A percentile compares a stretch with the other conserved stretches of the same genome.
Conservation (phyloP, 352 stramenopile species). For the Globisporangium heterothallicum region DNA sequence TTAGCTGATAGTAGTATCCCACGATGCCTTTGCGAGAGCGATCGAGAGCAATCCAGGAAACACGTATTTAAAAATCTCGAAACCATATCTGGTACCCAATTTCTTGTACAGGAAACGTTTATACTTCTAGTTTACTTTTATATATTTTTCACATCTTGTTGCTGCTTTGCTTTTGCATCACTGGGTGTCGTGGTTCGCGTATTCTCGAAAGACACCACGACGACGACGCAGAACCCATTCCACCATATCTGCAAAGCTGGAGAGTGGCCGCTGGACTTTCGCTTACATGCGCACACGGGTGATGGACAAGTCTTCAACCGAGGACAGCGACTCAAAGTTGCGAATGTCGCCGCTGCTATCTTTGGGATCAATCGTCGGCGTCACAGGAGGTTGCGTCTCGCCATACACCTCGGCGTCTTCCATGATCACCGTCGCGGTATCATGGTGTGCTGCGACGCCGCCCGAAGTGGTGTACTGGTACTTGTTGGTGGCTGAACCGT, state of each 20-base stretch:
- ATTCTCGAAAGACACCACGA: no score
- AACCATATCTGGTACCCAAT: no score
- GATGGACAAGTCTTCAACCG: conserved; percentile 22
- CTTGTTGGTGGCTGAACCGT: conserved; percentile 5
- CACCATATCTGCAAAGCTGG: background rate
- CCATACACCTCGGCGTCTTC: conserved; percentile 16
- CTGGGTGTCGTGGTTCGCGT: no score
- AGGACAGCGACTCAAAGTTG: conserved; percentile 41
- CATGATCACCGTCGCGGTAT: conserved; percentile 11
- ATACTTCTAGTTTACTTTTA: no score
- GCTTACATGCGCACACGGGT: conserved; percentile 30
- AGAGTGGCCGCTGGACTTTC: background rate
- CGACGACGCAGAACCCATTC: no score
- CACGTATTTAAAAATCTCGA: no score
- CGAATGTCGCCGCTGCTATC: conserved; percentile 16
- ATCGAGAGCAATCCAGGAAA: no score
- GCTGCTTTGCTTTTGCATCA: no score
- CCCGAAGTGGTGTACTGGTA: conserved; percentile 17
- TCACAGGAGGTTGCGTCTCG: conserved; percentile 6
- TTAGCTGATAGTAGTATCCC: no score
- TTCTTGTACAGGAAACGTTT: no score
- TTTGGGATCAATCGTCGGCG: conserved; percentile 13
- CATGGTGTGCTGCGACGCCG: conserved; percentile 11
- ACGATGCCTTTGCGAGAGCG: no score
- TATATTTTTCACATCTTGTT: no score